phyloP scores from a whole-genome alignment of 1,284 basidiomycete genomes.

The Apiotrichum laibachii region DNA sequence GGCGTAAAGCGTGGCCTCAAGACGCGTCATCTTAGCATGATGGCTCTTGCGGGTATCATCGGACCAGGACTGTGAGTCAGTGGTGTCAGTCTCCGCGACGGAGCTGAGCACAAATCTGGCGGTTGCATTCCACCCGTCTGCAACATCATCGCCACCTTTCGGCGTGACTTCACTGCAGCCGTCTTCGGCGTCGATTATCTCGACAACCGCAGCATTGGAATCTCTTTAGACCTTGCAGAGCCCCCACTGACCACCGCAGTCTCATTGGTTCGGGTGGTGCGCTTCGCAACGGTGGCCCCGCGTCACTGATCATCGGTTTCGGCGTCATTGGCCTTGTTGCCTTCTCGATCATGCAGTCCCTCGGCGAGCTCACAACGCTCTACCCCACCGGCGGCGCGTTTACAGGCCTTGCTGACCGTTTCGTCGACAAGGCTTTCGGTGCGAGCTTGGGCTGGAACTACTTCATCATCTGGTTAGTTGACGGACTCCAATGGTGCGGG shows the following conservation, averaged over 20 bases:
- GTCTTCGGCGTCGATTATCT: too few species aligned
- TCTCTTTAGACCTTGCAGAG: too few species aligned
- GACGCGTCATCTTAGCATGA: conserved; percentile 35
- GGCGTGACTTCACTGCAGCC: neutral
- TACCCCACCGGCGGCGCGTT: conserved; percentile 27
- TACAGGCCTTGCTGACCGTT: conserved; percentile 26
- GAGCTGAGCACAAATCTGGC: too few species aligned
- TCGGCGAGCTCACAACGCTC: conserved; percentile 30
- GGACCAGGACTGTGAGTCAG: conserved; percentile 17
- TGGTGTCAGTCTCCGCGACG: neutral
- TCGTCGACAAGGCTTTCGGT: conserved; percentile 28
- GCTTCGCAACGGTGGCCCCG: conserved; percentile 23
- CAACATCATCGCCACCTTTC: too few species aligned
- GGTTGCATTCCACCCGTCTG: too few species aligned
- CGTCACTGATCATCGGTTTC: conserved; percentile 27
- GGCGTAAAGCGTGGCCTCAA: conserved; percentile 29
- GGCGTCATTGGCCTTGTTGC: conserved; percentile 26
- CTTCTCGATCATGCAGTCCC: conserved; percentile 27
- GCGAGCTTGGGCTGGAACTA: conserved; percentile 31
- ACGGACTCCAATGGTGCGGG: neutral
- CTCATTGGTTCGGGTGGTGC: conserved; percentile 28
- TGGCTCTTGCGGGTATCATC: conserved; percentile 35
- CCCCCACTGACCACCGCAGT: neutral
- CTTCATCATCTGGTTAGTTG: conserved; percentile 23
- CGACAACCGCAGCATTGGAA: too few species aligned